Conservation (phyloP, 2,329 filamentous ascomycete species). For the Verticillium zaregamsianum region DNA sequence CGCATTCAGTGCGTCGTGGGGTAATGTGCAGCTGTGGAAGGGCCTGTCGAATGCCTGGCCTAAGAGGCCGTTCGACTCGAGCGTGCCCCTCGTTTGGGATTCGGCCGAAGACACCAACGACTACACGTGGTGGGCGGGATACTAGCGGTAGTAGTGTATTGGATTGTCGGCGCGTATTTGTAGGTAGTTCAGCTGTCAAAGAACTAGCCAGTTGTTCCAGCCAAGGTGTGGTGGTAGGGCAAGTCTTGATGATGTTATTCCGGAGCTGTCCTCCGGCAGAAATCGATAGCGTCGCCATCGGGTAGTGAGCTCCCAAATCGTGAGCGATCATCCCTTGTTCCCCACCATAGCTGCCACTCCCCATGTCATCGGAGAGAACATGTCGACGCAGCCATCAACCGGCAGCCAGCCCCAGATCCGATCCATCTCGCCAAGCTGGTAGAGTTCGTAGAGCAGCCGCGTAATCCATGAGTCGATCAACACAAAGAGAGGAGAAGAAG, state of each 20-base stretch:
- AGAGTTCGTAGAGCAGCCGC: not conserved
- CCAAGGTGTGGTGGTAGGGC: not conserved
- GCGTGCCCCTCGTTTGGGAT: slow-evolving; percentile 9
- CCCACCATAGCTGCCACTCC: not conserved
- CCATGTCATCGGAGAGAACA: not conserved
- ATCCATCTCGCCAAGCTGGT: not conserved
- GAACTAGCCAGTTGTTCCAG: not conserved
- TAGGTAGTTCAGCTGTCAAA: not conserved
- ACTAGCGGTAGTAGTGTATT: not conserved
- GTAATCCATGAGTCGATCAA: slow-evolving; percentile 2
- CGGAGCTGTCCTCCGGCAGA: not conserved
- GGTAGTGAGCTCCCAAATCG: not conserved
- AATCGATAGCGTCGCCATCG: not conserved
- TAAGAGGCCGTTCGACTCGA: slow-evolving; percentile 10
- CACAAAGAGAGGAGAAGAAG: too few relatives aligned
- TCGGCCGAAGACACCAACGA: slow-evolving; percentile 11
- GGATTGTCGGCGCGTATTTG: not conserved
- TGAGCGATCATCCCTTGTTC: not conserved
- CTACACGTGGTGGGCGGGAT: slow-evolving; percentile 12
- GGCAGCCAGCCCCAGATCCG: not conserved
- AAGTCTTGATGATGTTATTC: not conserved
- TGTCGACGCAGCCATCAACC: not conserved
- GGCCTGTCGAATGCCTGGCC: slow-evolving; percentile 12
- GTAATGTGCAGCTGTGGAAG: slow-evolving; percentile 8
- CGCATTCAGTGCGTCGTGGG: slow-evolving; percentile 1